Conservation (phyloP, 768 basidiomycete genomes). For the Cyclocybe cylindracea region DNA sequence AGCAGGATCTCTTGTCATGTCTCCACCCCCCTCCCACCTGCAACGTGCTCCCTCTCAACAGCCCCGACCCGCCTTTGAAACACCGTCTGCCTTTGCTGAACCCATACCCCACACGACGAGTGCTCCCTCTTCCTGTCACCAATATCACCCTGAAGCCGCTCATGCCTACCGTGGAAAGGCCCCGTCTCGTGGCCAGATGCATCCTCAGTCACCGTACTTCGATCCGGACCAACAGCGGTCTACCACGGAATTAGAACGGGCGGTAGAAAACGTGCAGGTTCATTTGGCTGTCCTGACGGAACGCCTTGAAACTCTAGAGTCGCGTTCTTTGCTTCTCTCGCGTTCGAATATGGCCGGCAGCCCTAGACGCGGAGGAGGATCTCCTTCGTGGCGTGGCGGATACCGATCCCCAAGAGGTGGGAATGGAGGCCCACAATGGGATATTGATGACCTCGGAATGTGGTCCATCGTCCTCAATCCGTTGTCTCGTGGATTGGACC, state of each 20-base stretch:
- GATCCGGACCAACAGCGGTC: constrained; percentile 47
- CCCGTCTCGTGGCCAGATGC: constrained; percentile 34
- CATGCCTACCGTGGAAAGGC: constrained; percentile 35
- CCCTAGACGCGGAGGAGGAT: constrained; percentile 35
- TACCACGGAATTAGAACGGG: constrained; percentile 63
- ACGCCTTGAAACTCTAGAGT: constrained; percentile 73
- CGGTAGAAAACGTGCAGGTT: constrained; percentile 78
- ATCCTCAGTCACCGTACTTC: constrained; percentile 32
- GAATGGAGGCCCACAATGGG: constrained; percentile 48
- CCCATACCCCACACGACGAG: constrained; percentile 11
- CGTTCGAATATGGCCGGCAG: constrained; percentile 41
- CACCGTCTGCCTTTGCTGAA: constrained; percentile 71
- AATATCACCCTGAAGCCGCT: constrained; percentile 35
- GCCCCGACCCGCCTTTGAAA: constrained; percentile 70
- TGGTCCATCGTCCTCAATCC: constrained; percentile 78
- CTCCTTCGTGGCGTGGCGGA: constrained; percentile 35
- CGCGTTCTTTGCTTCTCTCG: constrained; percentile 39
- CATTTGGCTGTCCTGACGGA: constrained; percentile 83
- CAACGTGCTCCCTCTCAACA: constrained; percentile 59
- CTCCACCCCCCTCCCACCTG: constrained; percentile 47
- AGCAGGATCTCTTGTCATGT: constrained; percentile 58
- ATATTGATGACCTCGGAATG: constrained; percentile 80
- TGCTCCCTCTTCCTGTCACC: constrained; percentile 35
- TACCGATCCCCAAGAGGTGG: constrained; percentile 44
- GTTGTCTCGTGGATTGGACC: constrained; percentile 49